These are phyloP conservation scores for Neoboletus magnificus DNA, from an alignment of 768 basidiomycete species.

Conservation along the genomic window DNA sequence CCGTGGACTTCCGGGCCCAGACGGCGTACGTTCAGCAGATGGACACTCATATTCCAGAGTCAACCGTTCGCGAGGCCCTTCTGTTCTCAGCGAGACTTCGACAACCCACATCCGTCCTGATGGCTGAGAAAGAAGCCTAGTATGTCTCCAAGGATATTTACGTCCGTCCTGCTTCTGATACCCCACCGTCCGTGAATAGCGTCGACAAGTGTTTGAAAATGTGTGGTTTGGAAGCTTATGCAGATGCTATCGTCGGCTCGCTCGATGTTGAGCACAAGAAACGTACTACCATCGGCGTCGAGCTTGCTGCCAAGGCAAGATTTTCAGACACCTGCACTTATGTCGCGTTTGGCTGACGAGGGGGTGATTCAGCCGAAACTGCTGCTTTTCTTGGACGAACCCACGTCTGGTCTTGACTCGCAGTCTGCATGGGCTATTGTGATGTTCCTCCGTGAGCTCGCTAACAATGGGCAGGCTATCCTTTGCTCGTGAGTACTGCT, in stretches of 20 bases:
- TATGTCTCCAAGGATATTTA: slow-evolving; percentile 34
- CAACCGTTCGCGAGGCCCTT: slow-evolving; percentile 80
- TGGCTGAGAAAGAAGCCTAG: slow-evolving; percentile 77
- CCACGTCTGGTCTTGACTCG: slow-evolving; percentile 54
- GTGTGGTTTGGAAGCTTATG: slow-evolving; percentile 59
- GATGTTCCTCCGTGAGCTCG: slow-evolving; percentile 48
- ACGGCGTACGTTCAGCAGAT: slow-evolving; percentile 61
- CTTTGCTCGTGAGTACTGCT: slow-evolving; percentile 45
- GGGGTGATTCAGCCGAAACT: slow-evolving; percentile 35
- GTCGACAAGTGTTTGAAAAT: slow-evolving; percentile 60
- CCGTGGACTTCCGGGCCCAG: slow-evolving; percentile 60
- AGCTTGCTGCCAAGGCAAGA: slow-evolving; percentile 52
- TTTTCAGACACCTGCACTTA: rapidly evolving
- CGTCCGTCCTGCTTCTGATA: neutral
- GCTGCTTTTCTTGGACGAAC: slow-evolving; percentile 58
- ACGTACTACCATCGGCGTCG: slow-evolving; percentile 58
- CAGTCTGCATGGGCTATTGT: slow-evolving; percentile 52
- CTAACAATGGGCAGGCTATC: slow-evolving; percentile 53
- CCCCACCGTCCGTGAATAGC: slow-evolving; percentile 20
- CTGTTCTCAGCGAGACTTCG: slow-evolving; percentile 77
- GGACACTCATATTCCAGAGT: slow-evolving; percentile 72
- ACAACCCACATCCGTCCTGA: slow-evolving; percentile 62
- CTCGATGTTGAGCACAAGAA: slow-evolving; percentile 48
- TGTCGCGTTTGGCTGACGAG: neutral
- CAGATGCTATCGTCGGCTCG: slow-evolving; percentile 64